Evolutionary conservation across 1,284 basidiomycete species (phyloP).

Genomic region (Hortiboletus rubellus): DNA sequence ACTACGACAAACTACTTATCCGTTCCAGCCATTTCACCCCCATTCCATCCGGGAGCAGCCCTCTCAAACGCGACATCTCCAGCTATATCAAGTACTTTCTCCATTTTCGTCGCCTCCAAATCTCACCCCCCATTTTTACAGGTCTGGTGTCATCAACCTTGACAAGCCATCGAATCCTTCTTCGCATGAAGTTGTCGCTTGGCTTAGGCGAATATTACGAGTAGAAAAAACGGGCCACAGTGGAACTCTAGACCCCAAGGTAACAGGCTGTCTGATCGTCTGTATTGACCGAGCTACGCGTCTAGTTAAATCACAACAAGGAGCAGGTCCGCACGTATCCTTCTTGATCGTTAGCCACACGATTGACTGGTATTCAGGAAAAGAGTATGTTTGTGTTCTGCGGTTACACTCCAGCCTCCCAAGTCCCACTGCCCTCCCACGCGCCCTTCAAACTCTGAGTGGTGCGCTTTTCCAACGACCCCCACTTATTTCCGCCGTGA

Average conservation of each 20-base stretch:
- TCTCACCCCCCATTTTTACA: slow-evolving; percentile 31
- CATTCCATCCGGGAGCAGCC: slow-evolving; percentile 88
- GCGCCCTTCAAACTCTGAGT: slow-evolving; percentile 94
- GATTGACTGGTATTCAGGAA: slow-evolving; percentile 55
- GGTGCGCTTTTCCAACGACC: slow-evolving; percentile 99
- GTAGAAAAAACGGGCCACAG: slow-evolving; percentile 99
- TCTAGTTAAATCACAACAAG: slow-evolving; percentile 98
- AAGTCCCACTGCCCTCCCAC: slow-evolving; percentile 83
- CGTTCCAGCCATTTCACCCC: slow-evolving; percentile 98
- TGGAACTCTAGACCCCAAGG: slow-evolving; percentile 98
- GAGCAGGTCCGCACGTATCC: slow-evolving; percentile 65
- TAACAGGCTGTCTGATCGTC: slow-evolving; percentile 98
- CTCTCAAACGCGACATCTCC: slow-evolving; percentile 90
- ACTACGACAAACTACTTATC: slow-evolving; percentile 96
- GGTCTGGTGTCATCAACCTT: slow-evolving; percentile 97
- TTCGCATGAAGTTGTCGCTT: slow-evolving; percentile 99
- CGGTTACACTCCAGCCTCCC: slow-evolving; percentile 86
- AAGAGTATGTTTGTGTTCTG: slow-evolving; percentile 98
- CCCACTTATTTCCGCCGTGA: slow-evolving; percentile 98
- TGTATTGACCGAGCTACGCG: slow-evolving; percentile 99
- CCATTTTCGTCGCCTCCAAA: slow-evolving; percentile 1
- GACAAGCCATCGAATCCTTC: slow-evolving; percentile 99
- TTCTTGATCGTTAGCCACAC: neutral
- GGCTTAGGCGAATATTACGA: slow-evolving; percentile 94
- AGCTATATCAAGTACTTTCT: slow-evolving; percentile 82